Evolutionary conservation across 441 rosid species (phyloP).

Genomic region (Pelargonium myrrhifolium): DNA sequence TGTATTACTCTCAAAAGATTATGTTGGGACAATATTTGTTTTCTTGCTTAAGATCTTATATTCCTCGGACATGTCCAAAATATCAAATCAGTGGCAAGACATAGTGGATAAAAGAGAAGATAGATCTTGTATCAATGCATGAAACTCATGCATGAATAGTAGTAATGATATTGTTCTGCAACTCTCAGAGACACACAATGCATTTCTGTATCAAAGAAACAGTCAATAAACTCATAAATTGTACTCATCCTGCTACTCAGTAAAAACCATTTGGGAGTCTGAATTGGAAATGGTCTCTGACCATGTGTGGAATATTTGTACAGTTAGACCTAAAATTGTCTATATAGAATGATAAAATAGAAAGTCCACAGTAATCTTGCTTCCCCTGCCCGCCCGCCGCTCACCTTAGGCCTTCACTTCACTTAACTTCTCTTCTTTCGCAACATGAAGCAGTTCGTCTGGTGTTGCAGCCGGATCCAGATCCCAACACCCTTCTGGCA

Average conservation of each 20-base stretch:
- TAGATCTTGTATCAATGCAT: no score
- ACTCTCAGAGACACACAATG: background rate
- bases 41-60: no score
- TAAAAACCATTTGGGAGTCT: conserved; percentile 33
- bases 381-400: conserved; percentile 13
- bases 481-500: conserved; percentile 87
- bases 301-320: conserved; percentile 56
- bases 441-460: conserved; percentile 68
- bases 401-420: background rate
- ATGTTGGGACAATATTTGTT: no score
- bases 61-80: no score
- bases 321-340: conserved; percentile 52
- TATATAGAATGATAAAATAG: conserved; percentile 43
- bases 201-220: background rate
- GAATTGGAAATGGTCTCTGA: conserved; percentile 33
- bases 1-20: no score
- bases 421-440: conserved; percentile 34
- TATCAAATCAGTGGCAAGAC: no score
- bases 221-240: conserved; percentile 6
- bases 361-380: conserved; percentile 32
- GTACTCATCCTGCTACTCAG: conserved; percentile 14
- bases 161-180: background rate
- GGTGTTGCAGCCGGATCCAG: conserved; percentile 98
- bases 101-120: no score
- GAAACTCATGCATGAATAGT: no score